Evolutionary conservation across 2,329 filamentous ascomycete species (phyloP), one percentile per base, ranked within the genome.

Genomic region (Hortaea sp.): DNA sequence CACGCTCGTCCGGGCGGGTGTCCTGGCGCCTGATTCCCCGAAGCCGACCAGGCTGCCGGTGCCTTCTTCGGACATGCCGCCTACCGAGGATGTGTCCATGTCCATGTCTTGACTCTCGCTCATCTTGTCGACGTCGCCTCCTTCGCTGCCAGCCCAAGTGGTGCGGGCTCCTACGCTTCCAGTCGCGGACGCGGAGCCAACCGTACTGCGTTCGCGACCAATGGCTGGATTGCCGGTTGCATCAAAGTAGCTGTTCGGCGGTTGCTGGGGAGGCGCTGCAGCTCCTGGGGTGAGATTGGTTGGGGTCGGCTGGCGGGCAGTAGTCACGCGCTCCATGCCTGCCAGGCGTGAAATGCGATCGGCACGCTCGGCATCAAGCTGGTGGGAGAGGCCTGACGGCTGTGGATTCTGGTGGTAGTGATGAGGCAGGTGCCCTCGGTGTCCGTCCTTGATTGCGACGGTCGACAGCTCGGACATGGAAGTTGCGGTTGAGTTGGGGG

Each of bases 311-410:
- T 66, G 67, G 51, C 85, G 82, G 39, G 84, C 75, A n/a, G 87
- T 85, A 11, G 85, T 82, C 47, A 95, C 82, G 47, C 86, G 81
- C 65, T 94, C 88, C 34, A 95, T 78, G n/a, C 90, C 90, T 9
- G 89, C 86, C 20, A 95, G 81, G 43, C 90, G 88, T 39, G 88
- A 95, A 66, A 97, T 95, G 60, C 90, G 88, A 67, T 95, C 89
- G 52, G 88, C 88, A 56, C 89, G 87, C 66, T 95, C 89, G 52
- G 88, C 88, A 59, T 95, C 89, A 50, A 92, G 81, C 58, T 84
- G 90, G 54, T 58, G 52, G 52, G 42, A 56, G 45, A 52, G 57
- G 13, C 81, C 84, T 5, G 78, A 66, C 32, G 64, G 64, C 67
- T 55, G 76, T 70, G 76, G 73, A 48, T 66, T 66, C 50, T 41